These are phyloP conservation scores for Spathaspora jeffriesii DNA, from an alignment of 1,139 yeast genomes.

Conservation along the genomic window DNA sequence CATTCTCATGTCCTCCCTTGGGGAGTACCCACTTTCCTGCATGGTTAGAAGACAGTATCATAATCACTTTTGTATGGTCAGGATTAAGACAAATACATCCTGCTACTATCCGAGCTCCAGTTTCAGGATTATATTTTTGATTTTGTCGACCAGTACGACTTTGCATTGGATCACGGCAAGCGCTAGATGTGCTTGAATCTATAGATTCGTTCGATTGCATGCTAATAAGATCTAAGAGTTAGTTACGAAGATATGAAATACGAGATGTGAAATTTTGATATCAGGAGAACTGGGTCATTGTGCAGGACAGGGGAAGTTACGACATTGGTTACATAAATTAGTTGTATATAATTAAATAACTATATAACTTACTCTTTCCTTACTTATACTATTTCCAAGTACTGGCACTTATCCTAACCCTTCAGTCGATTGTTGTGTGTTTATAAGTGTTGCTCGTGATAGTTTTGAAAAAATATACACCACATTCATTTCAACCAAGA, in stretches of 20 bases:
- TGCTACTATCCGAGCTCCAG: slow-evolving; percentile 86
- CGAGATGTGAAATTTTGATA: neutral
- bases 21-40: slow-evolving; percentile 83
- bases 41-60: slow-evolving; percentile 74
- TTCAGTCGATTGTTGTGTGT: too few relatives aligned
- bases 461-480: too few relatives aligned
- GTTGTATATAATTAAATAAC: too few relatives aligned
- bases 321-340: neutral
- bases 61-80: slow-evolving; percentile 60
- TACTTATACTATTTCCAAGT: too few relatives aligned
- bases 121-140: slow-evolving; percentile 44
- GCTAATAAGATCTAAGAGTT: too few relatives aligned
- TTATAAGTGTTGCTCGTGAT: too few relatives aligned
- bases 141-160: slow-evolving; percentile 38
- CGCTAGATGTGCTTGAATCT: neutral
- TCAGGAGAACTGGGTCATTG: neutral
- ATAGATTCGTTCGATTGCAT: slow-evolving; percentile 4
- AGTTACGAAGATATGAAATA: too few relatives aligned
- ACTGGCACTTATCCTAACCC: too few relatives aligned
- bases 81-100: slow-evolving; percentile 80
- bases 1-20: slow-evolving; percentile 93
- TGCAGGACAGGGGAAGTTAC: neutral
- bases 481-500: too few relatives aligned
- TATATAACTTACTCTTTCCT: too few relatives aligned
- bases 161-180: slow-evolving; percentile 13